phyloP scores from a whole-genome alignment of 768 basidiomycete species.

The Mycena amicta region DNA sequence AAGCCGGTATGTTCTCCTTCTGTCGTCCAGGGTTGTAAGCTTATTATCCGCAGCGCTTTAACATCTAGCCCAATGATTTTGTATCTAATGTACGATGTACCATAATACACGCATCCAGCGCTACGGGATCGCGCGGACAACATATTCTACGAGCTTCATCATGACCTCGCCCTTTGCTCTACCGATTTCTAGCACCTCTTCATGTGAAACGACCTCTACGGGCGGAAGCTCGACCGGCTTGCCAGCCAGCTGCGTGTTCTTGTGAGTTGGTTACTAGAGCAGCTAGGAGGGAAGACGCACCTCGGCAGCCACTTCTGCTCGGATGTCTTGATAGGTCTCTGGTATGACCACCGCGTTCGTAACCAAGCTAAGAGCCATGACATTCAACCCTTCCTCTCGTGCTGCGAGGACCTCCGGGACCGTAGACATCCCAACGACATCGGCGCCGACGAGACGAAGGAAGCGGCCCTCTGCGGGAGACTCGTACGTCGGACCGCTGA shows the following conservation, averaged over 20 bases:
- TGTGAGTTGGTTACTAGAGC: not conserved
- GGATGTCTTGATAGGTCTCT: constrained; percentile 64
- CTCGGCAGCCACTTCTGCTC: constrained; percentile 78
- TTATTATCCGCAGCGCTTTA: constrained; percentile 13
- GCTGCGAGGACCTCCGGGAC: constrained; percentile 87
- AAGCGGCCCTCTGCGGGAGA: constrained; percentile 85
- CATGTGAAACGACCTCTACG: constrained; percentile 66
- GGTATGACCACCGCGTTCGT: constrained; percentile 85
- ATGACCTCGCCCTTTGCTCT: constrained; percentile 71
- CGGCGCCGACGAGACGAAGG: constrained; percentile 72
- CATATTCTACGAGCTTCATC: constrained; percentile 66
- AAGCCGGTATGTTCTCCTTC: constrained; percentile 67
- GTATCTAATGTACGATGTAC: not conserved
- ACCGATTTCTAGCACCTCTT: constrained; percentile 73
- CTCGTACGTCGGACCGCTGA: constrained; percentile 88
- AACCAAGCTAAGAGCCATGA: constrained; percentile 80
- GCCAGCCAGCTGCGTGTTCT: constrained; percentile 59
- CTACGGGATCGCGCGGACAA: constrained; percentile 45
- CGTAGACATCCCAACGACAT: constrained; percentile 95
- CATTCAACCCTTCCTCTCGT: constrained; percentile 71
- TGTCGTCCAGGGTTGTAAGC: not conserved
- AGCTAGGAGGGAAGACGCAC: constrained; percentile 37
- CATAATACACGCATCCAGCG: not conserved
- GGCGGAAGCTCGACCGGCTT: constrained; percentile 43
- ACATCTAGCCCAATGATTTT: constrained; percentile 2